These are phyloP conservation scores for Apiospora arundinis DNA, from an alignment of 2,329 filamentous ascomycete genomes.

Conservation along the genomic window DNA sequence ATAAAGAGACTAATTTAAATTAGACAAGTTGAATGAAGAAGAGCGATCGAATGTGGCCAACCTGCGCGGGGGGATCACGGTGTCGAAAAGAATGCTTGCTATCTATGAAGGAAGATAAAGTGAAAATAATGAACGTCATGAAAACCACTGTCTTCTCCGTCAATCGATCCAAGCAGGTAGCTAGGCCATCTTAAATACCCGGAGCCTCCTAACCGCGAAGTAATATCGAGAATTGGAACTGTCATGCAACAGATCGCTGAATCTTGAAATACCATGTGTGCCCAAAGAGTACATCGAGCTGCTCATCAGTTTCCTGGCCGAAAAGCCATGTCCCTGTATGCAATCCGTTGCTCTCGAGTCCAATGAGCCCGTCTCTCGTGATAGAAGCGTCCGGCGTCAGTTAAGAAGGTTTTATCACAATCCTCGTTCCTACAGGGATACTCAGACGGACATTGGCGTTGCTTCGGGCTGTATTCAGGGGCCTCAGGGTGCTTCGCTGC, in stretches of 20 bases:
- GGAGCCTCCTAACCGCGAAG: background rate
- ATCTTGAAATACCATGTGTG: too few species aligned
- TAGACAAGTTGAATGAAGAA: too few species aligned
- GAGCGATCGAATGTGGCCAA: too few species aligned
- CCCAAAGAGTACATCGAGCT: too few species aligned
- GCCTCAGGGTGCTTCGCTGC: constrained; percentile 29
- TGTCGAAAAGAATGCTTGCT: too few species aligned
- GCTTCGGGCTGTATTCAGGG: background rate
- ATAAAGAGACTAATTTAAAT: too few species aligned
- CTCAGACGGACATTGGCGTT: background rate
- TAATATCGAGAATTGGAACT: background rate
- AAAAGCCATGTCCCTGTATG: background rate
- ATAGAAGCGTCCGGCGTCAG: background rate
- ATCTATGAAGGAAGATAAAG: too few species aligned
- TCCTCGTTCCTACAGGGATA: background rate
- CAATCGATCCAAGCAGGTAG: background rate
- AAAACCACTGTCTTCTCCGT: background rate
- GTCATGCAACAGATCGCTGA: background rate
- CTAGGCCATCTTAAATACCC: background rate
- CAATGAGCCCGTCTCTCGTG: background rate
- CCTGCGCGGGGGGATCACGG: too few species aligned
- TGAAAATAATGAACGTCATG: background rate
- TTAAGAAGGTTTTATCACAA: background rate
- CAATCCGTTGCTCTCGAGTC: background rate
- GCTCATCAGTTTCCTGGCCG: background rate